phyloP scores from a whole-genome alignment of 805 yeast species.

The Sungouiozyma intestinalis region DNA sequence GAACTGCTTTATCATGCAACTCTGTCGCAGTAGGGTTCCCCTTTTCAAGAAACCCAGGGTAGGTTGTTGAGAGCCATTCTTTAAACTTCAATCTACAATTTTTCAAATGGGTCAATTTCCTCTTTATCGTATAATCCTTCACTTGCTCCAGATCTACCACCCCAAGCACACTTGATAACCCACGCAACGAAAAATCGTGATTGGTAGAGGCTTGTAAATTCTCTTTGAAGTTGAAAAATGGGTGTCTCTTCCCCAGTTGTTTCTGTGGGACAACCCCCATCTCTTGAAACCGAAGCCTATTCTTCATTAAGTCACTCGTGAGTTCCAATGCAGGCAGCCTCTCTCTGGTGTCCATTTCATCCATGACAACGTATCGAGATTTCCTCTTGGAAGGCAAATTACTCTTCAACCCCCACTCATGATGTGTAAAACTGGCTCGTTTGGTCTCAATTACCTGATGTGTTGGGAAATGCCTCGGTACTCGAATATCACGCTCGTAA shows the following conservation, averaged over 20 bases:
- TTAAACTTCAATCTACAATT: conserved; percentile 39
- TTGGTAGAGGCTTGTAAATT: not conserved
- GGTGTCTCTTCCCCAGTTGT: conserved; percentile 23
- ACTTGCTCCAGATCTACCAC: conserved; percentile 2
- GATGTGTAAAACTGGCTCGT: conserved; percentile 48
- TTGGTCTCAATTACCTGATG: conserved; percentile 68
- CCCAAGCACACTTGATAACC: conserved; percentile 5
- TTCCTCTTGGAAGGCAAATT: conserved; percentile 55
- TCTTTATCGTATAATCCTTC: not conserved
- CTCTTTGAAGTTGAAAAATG: conserved; percentile 22
- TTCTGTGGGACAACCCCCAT: conserved; percentile 37
- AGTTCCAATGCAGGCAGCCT: conserved; percentile 65
- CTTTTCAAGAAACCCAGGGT: conserved; percentile 34
- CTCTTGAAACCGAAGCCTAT: conserved; percentile 58
- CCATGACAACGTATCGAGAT: conserved; percentile 48
- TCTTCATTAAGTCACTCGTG: conserved; percentile 45
- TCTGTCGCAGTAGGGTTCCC: conserved; percentile 24
- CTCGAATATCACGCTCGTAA: conserved; percentile 1
- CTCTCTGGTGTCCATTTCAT: conserved; percentile 57
- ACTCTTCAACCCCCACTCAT: conserved; percentile 69
- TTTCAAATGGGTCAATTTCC: conserved; percentile 3
- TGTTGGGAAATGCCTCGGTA: conserved; percentile 37
- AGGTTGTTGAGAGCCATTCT: conserved; percentile 40
- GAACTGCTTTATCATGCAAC: conserved; percentile 31
- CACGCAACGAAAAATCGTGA: conserved; percentile 1